Evolutionary conservation across 2,329 filamentous ascomycete species (phyloP).

Genomic region (Sphaerulina populicola): DNA sequence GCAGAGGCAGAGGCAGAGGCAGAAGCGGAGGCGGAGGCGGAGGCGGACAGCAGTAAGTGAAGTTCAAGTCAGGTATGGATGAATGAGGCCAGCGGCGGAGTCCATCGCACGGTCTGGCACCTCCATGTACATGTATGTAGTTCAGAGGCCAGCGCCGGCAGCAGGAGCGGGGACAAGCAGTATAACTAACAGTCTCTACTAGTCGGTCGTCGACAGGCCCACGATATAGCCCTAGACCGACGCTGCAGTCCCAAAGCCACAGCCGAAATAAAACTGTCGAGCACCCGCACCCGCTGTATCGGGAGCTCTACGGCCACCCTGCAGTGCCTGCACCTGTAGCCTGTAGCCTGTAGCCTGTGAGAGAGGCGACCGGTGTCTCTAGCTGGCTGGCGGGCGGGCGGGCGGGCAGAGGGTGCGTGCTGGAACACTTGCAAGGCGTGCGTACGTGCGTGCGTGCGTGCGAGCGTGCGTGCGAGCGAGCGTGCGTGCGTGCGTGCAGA

Average conservation of each 20-base stretch:
- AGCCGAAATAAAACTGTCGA: conserved; percentile 9
- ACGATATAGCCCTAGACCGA: conserved; percentile 7
- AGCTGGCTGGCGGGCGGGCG: neutral
- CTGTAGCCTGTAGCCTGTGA: too few relatives aligned
- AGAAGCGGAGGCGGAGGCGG: neutral
- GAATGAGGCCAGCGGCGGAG: conserved; percentile 1
- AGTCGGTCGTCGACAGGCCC: neutral
- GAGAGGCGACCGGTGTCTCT: neutral
- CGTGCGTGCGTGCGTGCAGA: too few relatives aligned
- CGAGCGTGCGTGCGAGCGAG: too few relatives aligned
- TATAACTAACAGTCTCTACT: neutral
- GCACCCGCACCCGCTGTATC: conserved; percentile 8
- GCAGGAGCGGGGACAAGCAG: neutral
- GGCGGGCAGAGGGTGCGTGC: too few relatives aligned
- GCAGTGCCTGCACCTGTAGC: too few relatives aligned
- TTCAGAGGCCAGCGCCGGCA: too few relatives aligned
- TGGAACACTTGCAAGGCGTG: too few relatives aligned
- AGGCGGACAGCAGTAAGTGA: neutral
- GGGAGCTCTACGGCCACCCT: conserved; percentile 7
- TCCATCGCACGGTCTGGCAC: neutral
- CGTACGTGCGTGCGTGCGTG: too few relatives aligned
- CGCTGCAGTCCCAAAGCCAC: conserved; percentile 9
- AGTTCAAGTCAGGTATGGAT: neutral
- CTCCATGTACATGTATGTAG: too few relatives aligned
- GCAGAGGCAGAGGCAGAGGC: neutral